Conservation (phyloP, 108 stramenopile species). For the Epipyxis sp. region DNA sequence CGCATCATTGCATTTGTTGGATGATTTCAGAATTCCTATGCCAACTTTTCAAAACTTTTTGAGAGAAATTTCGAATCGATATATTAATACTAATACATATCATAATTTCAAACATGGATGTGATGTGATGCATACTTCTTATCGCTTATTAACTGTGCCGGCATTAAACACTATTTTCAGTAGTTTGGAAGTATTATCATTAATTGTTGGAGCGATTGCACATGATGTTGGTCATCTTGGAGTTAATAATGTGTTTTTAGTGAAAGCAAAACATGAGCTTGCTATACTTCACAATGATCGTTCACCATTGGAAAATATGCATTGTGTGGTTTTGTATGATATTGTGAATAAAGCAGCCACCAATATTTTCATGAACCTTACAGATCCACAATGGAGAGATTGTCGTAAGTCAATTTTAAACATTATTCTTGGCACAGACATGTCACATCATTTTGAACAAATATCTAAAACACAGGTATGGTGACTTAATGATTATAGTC, state of each 20-base stretch:
- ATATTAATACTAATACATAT: conserved; percentile 21
- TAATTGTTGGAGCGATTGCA: conserved; percentile 37
- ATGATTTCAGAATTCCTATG: conserved; percentile 10
- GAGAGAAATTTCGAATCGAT: neutral
- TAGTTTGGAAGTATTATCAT: conserved; percentile 23
- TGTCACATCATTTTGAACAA: conserved; percentile 30
- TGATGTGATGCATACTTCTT: conserved; percentile 16
- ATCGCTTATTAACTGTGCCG: conserved; percentile 15
- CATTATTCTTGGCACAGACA: conserved; percentile 33
- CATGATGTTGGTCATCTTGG: conserved; percentile 51
- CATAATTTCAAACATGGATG: conserved; percentile 23
- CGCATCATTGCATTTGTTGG: conserved; percentile 2
- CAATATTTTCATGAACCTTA: neutral
- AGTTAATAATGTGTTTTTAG: conserved; percentile 46
- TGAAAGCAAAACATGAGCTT: conserved; percentile 39
- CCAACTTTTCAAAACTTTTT: neutral
- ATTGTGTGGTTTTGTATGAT: conserved; percentile 39
- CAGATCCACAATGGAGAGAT: neutral
- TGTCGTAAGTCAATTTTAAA: conserved; percentile 1
- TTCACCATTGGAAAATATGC: conserved; percentile 48
- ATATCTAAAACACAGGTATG: conserved; percentile 8
- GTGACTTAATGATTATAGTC: conserved; percentile 9
- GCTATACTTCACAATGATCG: conserved; percentile 46
- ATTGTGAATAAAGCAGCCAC: conserved; percentile 4
- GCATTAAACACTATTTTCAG: neutral